Evolutionary conservation across 108 stramenopile genomes (phyloP).

Genomic region (Cyclotella distinguenda): DNA sequence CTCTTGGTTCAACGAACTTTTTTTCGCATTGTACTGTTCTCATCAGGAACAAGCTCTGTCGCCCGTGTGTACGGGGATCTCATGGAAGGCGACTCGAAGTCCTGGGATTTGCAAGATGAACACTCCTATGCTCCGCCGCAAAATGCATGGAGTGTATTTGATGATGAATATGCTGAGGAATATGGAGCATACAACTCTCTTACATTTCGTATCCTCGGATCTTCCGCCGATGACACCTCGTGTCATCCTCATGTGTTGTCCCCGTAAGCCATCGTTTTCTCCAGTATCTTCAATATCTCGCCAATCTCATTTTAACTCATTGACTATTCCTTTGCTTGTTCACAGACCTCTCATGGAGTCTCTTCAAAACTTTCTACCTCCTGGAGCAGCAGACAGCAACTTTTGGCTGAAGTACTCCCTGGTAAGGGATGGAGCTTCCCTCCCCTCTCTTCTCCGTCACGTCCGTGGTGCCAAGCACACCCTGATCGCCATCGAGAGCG

Average conservation of each 20-base stretch:
- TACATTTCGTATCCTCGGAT: constrained; percentile 54
- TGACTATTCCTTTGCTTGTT: no score
- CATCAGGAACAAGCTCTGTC: constrained; percentile 16
- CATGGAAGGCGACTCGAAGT: constrained; percentile 13
- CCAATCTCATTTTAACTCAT: no score
- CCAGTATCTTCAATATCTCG: no score
- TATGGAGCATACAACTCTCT: constrained; percentile 54
- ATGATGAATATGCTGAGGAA: constrained; percentile 81
- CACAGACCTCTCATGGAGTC: constrained; percentile 78
- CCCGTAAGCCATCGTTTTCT: no score
- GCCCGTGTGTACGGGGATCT: constrained; percentile 31
- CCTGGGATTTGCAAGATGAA: constrained; percentile 39
- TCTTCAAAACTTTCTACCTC: constrained; percentile 61
- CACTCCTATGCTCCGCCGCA: constrained; percentile 18
- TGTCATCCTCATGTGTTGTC: constrained; percentile 71
- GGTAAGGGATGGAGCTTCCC: constrained; percentile 73
- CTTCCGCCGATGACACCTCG: constrained; percentile 46
- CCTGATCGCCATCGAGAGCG: constrained; percentile 76
- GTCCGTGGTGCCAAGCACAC: constrained; percentile 60
- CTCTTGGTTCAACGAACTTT: no score
- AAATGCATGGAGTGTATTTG: constrained; percentile 75
- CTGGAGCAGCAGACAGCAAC: constrained; percentile 45
- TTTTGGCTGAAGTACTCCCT: constrained; percentile 81
- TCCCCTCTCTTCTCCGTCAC: constrained; percentile 58
- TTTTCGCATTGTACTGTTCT: no score